phyloP scores from a whole-genome alignment of 352 stramenopile genomes.

The Phytophthora agathidicida region DNA sequence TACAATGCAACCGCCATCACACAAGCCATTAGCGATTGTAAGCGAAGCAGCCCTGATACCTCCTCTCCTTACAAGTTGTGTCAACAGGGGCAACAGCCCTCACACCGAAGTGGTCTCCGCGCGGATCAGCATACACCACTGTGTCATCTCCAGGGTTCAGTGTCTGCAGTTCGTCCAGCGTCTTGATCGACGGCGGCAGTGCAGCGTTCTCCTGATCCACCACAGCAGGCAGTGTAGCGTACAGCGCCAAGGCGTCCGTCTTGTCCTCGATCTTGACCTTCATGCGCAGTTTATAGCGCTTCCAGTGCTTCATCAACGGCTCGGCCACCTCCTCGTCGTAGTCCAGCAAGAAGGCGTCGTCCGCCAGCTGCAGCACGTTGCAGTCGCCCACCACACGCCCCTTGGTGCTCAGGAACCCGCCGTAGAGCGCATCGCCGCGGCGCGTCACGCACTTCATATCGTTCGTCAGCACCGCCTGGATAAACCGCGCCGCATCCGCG shows the following conservation, averaged over 20 bases:
- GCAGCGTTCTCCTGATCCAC: conserved; percentile 42
- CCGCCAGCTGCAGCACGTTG: conserved; percentile 71
- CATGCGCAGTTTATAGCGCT: conserved; percentile 89
- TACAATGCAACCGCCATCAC: conserved; percentile 27
- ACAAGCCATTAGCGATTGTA: conserved; percentile 8
- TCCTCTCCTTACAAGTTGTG: conserved; percentile 33
- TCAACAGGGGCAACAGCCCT: conserved; percentile 56
- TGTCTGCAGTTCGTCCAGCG: conserved; percentile 25
- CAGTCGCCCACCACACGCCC: conserved; percentile 80
- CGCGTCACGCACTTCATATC: conserved; percentile 71
- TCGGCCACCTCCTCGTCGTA: conserved; percentile 67
- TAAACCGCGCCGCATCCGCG: conserved; percentile 68
- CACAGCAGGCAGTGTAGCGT: conserved; percentile 53
- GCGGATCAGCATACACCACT: conserved; percentile 66
- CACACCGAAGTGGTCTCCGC: conserved; percentile 67
- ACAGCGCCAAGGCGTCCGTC: conserved; percentile 53
- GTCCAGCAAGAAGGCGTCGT: conserved; percentile 76
- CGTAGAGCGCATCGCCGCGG: conserved; percentile 72
- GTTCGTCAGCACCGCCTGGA: conserved; percentile 87
- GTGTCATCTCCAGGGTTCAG: conserved; percentile 48
- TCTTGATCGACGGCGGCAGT: conserved; percentile 12
- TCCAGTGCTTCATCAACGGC: conserved; percentile 82
- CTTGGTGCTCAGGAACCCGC: conserved; percentile 81
- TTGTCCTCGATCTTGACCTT: conserved; percentile 79
- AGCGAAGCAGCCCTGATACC: neutral